A percentile compares a stretch with the other conserved stretches of the same genome.
Conservation (phyloP, 2,329 filamentous ascomycete species). For the Penicillium sp. region DNA sequence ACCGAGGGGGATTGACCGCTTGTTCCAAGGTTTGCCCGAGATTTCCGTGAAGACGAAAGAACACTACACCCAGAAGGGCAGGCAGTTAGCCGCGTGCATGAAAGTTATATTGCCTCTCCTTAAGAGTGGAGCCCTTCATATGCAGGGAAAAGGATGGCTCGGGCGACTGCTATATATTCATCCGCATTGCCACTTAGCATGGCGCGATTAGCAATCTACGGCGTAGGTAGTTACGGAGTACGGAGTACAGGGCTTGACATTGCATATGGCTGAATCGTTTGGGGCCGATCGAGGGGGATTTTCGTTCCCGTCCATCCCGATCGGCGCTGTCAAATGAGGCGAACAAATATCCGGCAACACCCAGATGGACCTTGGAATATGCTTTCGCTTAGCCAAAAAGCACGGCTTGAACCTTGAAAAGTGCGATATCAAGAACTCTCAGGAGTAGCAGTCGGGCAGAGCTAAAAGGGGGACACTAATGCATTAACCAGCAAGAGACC, state of each 20-base stretch:
- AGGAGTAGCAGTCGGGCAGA: slow-evolving; percentile 15
- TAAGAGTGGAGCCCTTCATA: slow-evolving; percentile 2
- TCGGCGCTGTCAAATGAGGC: not conserved
- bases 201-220: slow-evolving; percentile 5
- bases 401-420: not conserved
- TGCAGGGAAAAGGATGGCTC: not conserved
- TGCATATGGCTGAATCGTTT: not conserved
- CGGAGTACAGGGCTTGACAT: too few relatives aligned
- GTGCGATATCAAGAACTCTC: slow-evolving; percentile 7
- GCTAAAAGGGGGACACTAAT: slow-evolving; percentile 5
- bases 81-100: slow-evolving; percentile 5
- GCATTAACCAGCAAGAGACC: slow-evolving; percentile 19
- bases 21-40: not conserved
- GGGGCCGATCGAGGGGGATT: not conserved
- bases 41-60: not conserved
- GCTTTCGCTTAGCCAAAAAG: not conserved
- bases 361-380: not conserved
- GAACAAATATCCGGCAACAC: not conserved
- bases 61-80: slow-evolving; percentile 1
- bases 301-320: not conserved
- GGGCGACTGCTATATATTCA: slow-evolving; percentile 1
- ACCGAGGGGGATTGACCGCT: not conserved
- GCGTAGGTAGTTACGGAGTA: too few relatives aligned
- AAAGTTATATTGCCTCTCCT: slow-evolving; percentile 6
- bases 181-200: slow-evolving; percentile 5